A percentile compares a stretch with the other conserved stretches of the same genome.
Conservation (phyloP, 768 basidiomycete genomes). For the Cystofilobasidium ferigula region DNA sequence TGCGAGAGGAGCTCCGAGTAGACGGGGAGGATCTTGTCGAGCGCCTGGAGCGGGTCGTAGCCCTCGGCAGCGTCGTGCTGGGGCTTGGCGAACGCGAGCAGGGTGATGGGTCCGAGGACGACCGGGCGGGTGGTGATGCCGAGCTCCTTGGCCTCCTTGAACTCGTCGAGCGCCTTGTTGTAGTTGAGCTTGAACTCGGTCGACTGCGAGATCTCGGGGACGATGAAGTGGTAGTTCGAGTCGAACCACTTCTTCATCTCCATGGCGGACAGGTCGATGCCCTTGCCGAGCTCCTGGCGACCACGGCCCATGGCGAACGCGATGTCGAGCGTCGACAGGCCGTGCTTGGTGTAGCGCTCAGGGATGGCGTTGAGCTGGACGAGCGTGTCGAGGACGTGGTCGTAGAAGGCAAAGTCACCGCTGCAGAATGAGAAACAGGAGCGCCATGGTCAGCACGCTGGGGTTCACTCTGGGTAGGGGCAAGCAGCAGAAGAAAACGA, state of each 20-base stretch:
- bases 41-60: slow-evolving; percentile 84
- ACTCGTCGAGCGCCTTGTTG: slow-evolving; percentile 92
- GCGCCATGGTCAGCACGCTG: background rate
- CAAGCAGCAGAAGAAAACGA: slow-evolving; percentile 11
- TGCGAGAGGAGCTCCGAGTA: slow-evolving; percentile 82
- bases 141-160: slow-evolving; percentile 80
- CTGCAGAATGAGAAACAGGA: slow-evolving; percentile 42
- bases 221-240: slow-evolving; percentile 98
- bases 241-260: slow-evolving; percentile 99
- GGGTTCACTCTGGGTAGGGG: background rate
- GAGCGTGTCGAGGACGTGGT: slow-evolving; percentile 96
- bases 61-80: slow-evolving; percentile 66
- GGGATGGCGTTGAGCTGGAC: slow-evolving; percentile 71
- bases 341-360: slow-evolving; percentile 67
- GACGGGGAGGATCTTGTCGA: slow-evolving; percentile 77
- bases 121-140: slow-evolving; percentile 91
- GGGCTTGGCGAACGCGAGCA: slow-evolving; percentile 84
- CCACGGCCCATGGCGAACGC: slow-evolving; percentile 99
- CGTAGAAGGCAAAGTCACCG: slow-evolving; percentile 96
- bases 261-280: slow-evolving; percentile 89
- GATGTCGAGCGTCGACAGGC: slow-evolving; percentile 78
- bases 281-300: slow-evolving; percentile 64
- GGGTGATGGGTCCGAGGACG: slow-evolving; percentile 87
- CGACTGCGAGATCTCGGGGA: slow-evolving; percentile 82
- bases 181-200: slow-evolving; percentile 88